phyloP scores from a whole-genome alignment of 768 basidiomycete genomes.

The Lactarius vividus region DNA sequence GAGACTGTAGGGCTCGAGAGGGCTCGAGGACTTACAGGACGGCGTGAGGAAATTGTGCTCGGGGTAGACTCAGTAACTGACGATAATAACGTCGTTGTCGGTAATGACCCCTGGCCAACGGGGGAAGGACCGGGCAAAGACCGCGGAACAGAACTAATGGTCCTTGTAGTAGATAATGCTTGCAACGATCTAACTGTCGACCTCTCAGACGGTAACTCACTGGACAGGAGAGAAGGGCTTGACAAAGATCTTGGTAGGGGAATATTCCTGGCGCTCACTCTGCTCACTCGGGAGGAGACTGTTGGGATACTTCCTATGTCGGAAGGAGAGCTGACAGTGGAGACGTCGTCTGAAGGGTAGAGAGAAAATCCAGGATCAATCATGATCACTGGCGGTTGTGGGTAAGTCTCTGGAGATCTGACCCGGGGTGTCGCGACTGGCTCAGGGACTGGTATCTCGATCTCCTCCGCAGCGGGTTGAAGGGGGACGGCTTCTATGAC shows the following conservation, averaged over 20 bases:
- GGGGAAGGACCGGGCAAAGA: conserved; percentile 32
- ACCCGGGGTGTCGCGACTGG: conserved; percentile 6
- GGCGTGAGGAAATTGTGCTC: conserved; percentile 16
- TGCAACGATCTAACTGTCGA: not conserved
- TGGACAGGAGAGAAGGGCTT: conserved; percentile 20
- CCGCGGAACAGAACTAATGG: conserved; percentile 4
- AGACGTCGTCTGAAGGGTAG: not conserved
- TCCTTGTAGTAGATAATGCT: conserved; percentile 8
- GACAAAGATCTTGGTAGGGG: not conserved
- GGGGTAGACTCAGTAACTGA: conserved; percentile 26
- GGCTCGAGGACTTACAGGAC: conserved; percentile 26
- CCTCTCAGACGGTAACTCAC: conserved; percentile 1
- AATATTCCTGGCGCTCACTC: not conserved
- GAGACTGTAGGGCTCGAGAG: conserved; percentile 36
- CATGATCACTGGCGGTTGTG: not conserved
- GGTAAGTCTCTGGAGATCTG: conserved; percentile 4
- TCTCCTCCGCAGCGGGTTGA: not conserved
- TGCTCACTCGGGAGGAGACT: not conserved
- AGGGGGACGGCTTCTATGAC: not conserved
- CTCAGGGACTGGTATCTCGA: not conserved
- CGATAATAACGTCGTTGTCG: conserved; percentile 28
- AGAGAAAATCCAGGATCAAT: not conserved
- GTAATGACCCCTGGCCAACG: conserved; percentile 29
- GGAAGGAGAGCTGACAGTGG: conserved; percentile 8
- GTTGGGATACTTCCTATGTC: conserved; percentile 4